Evolutionary conservation across 2,329 filamentous ascomycete genomes (phyloP).

Genomic region (Aaosphaeria pasadenensis): DNA sequence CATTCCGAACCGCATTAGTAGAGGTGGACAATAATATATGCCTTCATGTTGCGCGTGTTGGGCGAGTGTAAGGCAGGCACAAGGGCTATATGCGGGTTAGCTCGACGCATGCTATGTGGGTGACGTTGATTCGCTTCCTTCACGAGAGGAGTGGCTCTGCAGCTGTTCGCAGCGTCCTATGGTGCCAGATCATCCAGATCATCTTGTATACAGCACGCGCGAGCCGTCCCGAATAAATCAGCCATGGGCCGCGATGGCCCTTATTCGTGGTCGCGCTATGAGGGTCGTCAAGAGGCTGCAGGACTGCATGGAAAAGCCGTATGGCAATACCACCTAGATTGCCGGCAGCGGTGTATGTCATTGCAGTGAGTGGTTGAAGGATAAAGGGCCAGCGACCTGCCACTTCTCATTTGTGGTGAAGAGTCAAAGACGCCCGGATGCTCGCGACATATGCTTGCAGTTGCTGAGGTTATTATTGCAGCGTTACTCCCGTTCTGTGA

Average conservation of each 20-base stretch:
- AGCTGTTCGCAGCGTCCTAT: slow-evolving; percentile 33
- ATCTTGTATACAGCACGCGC: slow-evolving; percentile 21
- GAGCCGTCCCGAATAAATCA: slow-evolving; percentile 30
- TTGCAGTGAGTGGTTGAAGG: no score
- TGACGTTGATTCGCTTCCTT: slow-evolving; percentile 33
- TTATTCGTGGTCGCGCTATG: slow-evolving; percentile 8
- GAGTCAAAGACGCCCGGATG: no score
- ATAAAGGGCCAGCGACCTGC: no score
- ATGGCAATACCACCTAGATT: no score
- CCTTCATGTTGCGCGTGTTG: slow-evolving; percentile 32
- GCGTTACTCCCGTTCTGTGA: no score
- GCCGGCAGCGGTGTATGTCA: no score
- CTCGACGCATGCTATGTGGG: slow-evolving; percentile 37
- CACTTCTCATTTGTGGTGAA: no score
- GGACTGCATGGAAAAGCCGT: no score
- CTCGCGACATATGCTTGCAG: no score
- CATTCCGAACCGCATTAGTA: slow-evolving; percentile 37
- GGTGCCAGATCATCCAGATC: slow-evolving; percentile 38
- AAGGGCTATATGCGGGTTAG: slow-evolving; percentile 35
- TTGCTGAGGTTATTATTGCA: no score
- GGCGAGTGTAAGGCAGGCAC: slow-evolving; percentile 39
- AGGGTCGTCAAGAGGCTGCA: no score
- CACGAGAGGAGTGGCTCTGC: slow-evolving; percentile 22
- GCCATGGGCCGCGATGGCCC: slow-evolving; percentile 11
- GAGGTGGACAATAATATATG: slow-evolving; percentile 37